Evolutionary conservation across 1,284 basidiomycete genomes (phyloP), one percentile per base, ranked within the genome.

Genomic region (Pseudozyma tsukubaensis): DNA sequence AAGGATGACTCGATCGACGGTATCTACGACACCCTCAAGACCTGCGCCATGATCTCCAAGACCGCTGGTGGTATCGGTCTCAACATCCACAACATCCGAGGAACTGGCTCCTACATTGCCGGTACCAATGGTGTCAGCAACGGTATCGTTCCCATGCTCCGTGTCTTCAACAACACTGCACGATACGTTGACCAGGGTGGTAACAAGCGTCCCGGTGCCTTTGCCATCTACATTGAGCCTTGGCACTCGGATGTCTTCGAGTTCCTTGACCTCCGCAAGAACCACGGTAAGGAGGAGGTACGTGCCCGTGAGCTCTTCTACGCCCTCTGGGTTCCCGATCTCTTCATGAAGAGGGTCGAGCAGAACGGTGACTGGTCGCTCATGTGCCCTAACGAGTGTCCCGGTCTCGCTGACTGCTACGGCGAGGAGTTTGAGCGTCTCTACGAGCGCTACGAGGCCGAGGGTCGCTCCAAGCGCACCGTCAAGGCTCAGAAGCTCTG

Each of bases 121-220:
- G 94, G 95, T 39, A 98, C 95, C 53, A 97, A 97, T 86, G 96
- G 97, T 5, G 95, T 96, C 86, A 97, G 94, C 11, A 99, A 99
- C 83, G 97, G 97, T 74, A 98, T 99, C 82, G 94, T 99, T 1
- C 97, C 97, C 37, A 99, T 99, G 97, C 91, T 99, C 52, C 93
- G 97, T 66, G 96, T 94, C 0, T 99, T 92, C 86, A 97, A 99
- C 84, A 95, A 97, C 74, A 99, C 97, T 7, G 97, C 97, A 35
- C 93, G 97, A 56, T 99, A 99, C 85, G 97, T 99, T 71, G 97
- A 99, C 86, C 97, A 99, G 85, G 96, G 97, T 72, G 97, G 97
- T 52, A 99, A 99, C 89, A 99, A 99, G 88, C 92, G 97, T 47
- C 97, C 97, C 2, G 97, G 97, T 74, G 97, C 97, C 2, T 98